These are phyloP conservation scores for Termitomyces sp. DNA, from an alignment of 768 basidiomycete species.

Conservation along the genomic window DNA sequence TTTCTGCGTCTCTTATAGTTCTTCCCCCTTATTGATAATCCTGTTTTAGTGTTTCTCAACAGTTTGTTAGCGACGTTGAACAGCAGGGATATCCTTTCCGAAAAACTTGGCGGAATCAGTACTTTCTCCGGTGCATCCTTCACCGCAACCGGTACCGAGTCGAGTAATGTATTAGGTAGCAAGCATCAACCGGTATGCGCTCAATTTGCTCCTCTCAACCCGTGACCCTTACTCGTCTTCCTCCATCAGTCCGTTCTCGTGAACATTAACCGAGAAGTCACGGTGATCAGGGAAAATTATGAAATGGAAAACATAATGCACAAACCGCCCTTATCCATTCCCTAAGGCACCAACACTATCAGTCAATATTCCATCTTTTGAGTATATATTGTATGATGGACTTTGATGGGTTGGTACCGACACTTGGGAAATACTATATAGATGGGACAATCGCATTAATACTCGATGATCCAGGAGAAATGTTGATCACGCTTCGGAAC, in stretches of 20 bases:
- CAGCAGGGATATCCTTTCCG: constrained; percentile 18
- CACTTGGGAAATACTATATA: background rate
- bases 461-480: background rate
- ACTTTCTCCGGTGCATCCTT: constrained; percentile 9
- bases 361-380: background rate
- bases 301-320: background rate
- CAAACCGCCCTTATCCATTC: background rate
- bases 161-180: background rate
- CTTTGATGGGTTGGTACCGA: too few species aligned
- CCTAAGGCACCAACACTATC: background rate
- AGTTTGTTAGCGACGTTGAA: constrained; percentile 29
- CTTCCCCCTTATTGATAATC: background rate
- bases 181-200: constrained; percentile 1
- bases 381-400: background rate
- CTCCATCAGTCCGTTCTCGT: constrained; percentile 10
- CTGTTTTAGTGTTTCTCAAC: constrained; percentile 24
- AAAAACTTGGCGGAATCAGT: constrained; percentile 16
- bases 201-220: too few species aligned
- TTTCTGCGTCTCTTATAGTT: background rate
- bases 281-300: background rate
- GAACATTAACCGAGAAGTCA: constrained; percentile 11
- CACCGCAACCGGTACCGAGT: background rate
- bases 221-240: background rate
- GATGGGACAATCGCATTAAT: background rate
- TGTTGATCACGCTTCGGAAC: background rate